Percentiles rank a stretch among this genome's conserved stretches.
phyloP scores from a whole-genome alignment of 257 asterid genomes.

The Coffea eugenioides region DNA sequence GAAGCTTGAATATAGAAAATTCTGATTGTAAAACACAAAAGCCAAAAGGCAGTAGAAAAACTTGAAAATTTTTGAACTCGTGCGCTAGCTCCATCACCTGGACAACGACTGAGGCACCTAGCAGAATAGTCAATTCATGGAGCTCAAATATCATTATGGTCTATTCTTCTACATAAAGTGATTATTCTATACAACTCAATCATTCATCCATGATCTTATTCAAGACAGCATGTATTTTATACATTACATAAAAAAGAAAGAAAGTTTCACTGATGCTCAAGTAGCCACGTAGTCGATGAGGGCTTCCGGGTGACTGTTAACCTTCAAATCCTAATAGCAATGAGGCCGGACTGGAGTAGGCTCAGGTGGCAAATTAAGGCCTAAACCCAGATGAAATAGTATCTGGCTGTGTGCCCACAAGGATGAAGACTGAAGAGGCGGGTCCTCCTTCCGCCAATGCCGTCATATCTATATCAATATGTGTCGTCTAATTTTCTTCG shows the following conservation, averaged over 20 bases:
- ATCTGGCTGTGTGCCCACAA: neutral
- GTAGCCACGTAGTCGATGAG: neutral
- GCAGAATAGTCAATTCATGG: neutral
- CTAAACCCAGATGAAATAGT: conserved; percentile 13
- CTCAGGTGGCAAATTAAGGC: conserved; percentile 10
- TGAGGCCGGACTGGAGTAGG: neutral
- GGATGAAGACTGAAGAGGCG: neutral
- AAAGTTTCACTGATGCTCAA: neutral
- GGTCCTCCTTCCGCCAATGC: neutral
- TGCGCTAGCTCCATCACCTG: neutral
- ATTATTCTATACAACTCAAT: neutral
- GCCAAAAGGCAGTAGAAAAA: neutral
- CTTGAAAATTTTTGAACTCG: neutral
- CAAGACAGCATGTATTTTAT: neutral
- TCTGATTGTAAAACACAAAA: neutral
- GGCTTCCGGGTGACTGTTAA: neutral
- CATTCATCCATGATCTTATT: neutral
- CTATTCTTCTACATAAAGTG: neutral
- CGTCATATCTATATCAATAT: neutral
- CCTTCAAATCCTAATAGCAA: neutral
- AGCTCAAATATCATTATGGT: neutral
- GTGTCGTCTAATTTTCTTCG: neutral
- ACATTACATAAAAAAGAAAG: neutral
- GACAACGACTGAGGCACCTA: neutral
- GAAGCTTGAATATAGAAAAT: neutral